Base-by-base conservation (phyloP, 75 land plant species). In the Sequoia sempervirens region DNA sequence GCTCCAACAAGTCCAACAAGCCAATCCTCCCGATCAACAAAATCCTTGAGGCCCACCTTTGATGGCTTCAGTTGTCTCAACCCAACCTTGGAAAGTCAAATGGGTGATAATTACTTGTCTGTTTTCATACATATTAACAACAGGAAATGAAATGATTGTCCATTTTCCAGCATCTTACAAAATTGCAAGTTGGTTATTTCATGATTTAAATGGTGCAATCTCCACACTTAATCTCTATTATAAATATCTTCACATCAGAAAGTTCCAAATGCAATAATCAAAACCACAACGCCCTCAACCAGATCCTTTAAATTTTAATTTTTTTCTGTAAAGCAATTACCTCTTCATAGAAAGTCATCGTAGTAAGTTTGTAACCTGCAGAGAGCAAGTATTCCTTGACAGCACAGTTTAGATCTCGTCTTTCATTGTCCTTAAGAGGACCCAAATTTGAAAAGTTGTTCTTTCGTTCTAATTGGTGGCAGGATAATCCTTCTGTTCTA, bases 291-390 rank as follows among this genome's bases (percentile, higher is more conserved):
- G 37, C 43, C n/a, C 79, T 76, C 10, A 11, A 76, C 46, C n/a
- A 20, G 45, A 23, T 45, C n/a, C 32, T 13, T 43, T n/a, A 45
- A 6, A 78, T n/a, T 37, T 47, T 43, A 13, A 2, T 3, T 43
- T 3, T 26, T 43, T 45, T 26, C 1, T 78, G 50, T 45, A 3
- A n/a, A 78, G 80, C 40, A 79, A 56, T 23, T 54, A 96, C 98
- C 98, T 96, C 98, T 86, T 96, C 98, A 89, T 93, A 91, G 83
- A 96, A 95, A 82, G 99, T 97, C 97, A 97, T 95, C 12, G 99
- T 95, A 85, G 99, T 94, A 36, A 97, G 93, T 30, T 95, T 91
- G 81, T 97, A 97, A 23, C 99, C 97, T 38, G 98, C 96, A 68
- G 92, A 41, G 72, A 97, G 89, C 69, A 97, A 83, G 85, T 95